Evolutionary conservation across 2,329 filamentous ascomycete genomes (phyloP).

Genomic region (Diaporthe citriasiana): DNA sequence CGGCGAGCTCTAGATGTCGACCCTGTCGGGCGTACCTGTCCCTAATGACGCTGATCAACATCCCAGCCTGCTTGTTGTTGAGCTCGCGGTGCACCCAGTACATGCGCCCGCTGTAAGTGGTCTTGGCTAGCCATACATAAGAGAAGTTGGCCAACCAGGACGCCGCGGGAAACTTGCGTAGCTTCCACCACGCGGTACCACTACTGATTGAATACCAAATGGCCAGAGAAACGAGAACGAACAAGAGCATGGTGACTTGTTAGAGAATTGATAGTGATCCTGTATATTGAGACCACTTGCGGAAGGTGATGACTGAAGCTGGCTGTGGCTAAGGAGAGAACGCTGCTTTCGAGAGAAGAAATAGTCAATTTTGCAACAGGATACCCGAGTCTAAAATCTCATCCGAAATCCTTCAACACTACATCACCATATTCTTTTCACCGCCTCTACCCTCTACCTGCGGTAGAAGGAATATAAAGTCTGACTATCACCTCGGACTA

Average conservation of each 20-base stretch:
- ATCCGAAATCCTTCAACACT: neutral
- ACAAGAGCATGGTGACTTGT: neutral
- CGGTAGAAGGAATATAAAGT: neutral
- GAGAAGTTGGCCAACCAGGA: conserved; percentile 49
- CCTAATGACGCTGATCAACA: neutral
- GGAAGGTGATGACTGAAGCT: neutral
- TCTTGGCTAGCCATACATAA: conserved; percentile 50
- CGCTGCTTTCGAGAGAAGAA: neutral
- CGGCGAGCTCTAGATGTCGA: conserved; percentile 58
- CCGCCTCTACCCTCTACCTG: neutral
- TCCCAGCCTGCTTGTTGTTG: conserved; percentile 37
- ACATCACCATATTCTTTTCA: neutral
- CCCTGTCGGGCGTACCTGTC: neutral
- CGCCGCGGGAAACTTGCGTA: conserved; percentile 47
- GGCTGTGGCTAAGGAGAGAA: neutral
- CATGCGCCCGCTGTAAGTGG: conserved; percentile 45
- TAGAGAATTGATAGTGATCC: neutral
- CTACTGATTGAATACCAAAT: conserved; percentile 42
- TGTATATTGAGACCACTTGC: neutral
- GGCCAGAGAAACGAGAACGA: neutral
- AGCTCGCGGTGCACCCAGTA: conserved; percentile 46
- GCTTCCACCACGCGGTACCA: conserved; percentile 41
- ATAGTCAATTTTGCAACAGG: no score
- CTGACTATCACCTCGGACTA: neutral
- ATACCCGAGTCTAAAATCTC: neutral